phyloP scores from a whole-genome alignment of 2,329 filamentous ascomycete species.

The Dothideomycetes sp. region DNA sequence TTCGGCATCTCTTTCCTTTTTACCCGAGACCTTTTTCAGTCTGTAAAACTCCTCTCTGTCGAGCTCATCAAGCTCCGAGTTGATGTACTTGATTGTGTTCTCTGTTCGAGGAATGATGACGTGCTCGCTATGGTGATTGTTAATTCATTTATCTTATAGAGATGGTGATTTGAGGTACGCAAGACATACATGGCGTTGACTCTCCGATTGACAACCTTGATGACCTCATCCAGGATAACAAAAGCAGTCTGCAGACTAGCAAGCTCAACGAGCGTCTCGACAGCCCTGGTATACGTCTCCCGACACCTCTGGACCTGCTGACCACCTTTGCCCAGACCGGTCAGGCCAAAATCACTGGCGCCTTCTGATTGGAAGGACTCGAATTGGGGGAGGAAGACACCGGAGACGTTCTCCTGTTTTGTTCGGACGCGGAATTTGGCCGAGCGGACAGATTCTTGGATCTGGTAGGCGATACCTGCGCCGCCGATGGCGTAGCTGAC shows the following conservation, averaged over 20 bases:
- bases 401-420: constrained; percentile 96
- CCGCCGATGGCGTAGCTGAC: constrained; percentile 95
- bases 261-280: constrained; percentile 90
- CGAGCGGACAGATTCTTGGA: constrained; percentile 88
- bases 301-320: constrained; percentile 92
- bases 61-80: constrained; percentile 93
- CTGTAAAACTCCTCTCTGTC: constrained; percentile 98
- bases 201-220: constrained; percentile 97
- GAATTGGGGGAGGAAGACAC: constrained; percentile 86
- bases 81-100: constrained; percentile 99
- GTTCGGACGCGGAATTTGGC: constrained; percentile 88
- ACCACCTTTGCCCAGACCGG: constrained; percentile 88
- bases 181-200: constrained; percentile 79
- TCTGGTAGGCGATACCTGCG: constrained; percentile 82
- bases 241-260: constrained; percentile 96
- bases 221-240: constrained; percentile 95
- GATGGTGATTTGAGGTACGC: not conserved
- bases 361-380: constrained; percentile 83
- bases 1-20: constrained; percentile 45
- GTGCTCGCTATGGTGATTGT: constrained; percentile 52
- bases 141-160: too few species aligned
- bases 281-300: constrained; percentile 90
- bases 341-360: constrained; percentile 92
- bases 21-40: constrained; percentile 81
- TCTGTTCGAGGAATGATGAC: constrained; percentile 97